A percentile compares a stretch with the other conserved stretches of the same genome.
Evolutionary conservation across 768 basidiomycete genomes (phyloP).

Genomic region (Candolleomyces eurysporus): DNA sequence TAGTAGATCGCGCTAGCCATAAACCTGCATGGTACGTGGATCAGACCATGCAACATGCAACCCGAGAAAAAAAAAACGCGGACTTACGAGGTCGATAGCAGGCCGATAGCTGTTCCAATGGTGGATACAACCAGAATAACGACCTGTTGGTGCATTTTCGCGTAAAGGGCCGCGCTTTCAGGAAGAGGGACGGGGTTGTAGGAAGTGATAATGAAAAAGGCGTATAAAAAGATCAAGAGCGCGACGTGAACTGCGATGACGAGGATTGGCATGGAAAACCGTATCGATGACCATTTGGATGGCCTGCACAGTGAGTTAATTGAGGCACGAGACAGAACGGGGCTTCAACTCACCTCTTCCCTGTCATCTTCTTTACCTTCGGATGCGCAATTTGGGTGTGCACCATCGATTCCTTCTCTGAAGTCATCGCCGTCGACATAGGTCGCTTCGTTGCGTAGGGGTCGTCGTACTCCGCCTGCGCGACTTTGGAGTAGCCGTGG

Average conservation of each 20-base stretch:
- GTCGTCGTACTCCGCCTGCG: no score
- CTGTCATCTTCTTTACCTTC: no score
- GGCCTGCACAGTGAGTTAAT: no score
- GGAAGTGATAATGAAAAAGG: background rate
- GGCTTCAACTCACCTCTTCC: no score
- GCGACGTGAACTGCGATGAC: background rate
- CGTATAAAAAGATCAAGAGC: background rate
- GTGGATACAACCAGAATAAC: background rate
- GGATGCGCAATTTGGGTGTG: no score
- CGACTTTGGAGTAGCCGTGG: no score
- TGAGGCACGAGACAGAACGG: no score
- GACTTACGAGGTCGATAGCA: background rate
- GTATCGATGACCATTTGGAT: background rate
- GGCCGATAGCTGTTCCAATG: background rate
- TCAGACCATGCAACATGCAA: background rate
- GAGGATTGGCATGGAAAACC: background rate
- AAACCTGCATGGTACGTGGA: background rate
- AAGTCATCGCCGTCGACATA: no score
- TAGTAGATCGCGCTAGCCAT: background rate
- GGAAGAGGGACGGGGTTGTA: background rate
- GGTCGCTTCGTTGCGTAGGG: no score
- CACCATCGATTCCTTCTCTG: no score
- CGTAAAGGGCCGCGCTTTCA: background rate
- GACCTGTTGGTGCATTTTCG: background rate
- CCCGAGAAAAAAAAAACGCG: background rate